Percentiles rank a stretch among this genome's conserved stretches.
These are phyloP conservation scores for Thalassiosira livingstoniorum DNA, from an alignment of 352 stramenopile species.

Conservation along the genomic window DNA sequence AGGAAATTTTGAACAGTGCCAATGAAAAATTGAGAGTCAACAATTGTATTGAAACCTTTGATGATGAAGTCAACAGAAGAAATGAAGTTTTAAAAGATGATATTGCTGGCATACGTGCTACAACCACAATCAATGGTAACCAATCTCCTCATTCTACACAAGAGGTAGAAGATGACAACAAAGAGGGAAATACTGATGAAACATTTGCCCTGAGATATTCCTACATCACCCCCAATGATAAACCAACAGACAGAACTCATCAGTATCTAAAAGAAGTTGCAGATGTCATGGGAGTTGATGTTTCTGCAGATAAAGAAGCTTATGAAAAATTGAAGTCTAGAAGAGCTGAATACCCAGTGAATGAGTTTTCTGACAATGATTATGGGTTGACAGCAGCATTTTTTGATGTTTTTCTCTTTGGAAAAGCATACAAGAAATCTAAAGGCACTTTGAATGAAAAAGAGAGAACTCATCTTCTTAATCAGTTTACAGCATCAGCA, in stretches of 20 bases:
- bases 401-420: constrained; percentile 42
- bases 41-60: constrained; percentile 6
- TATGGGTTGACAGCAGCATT: constrained; percentile 16
- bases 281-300: constrained; percentile 28
- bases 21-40: background rate
- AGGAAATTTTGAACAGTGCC: background rate
- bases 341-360: constrained; percentile 26
- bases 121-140: background rate
- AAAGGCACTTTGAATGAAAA: constrained; percentile 13
- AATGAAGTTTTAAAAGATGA: background rate
- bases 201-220: constrained; percentile 41
- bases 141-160: background rate
- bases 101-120: background rate
- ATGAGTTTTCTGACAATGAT: constrained; percentile 36
- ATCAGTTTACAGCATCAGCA: constrained; percentile 30
- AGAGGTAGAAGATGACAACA: constrained; percentile 4
- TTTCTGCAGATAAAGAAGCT: constrained; percentile 29
- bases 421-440: constrained; percentile 32
- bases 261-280: constrained; percentile 33
- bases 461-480: constrained; percentile 27
- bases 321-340: constrained; percentile 35
- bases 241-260: constrained; percentile 30
- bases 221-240: constrained; percentile 11
- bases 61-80: constrained; percentile 1
- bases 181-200: constrained; percentile 19